Percentiles rank a stretch among this genome's conserved stretches.
Conservation (phyloP, 2,329 filamentous ascomycete genomes). For the Cladophialophora immunda region DNA sequence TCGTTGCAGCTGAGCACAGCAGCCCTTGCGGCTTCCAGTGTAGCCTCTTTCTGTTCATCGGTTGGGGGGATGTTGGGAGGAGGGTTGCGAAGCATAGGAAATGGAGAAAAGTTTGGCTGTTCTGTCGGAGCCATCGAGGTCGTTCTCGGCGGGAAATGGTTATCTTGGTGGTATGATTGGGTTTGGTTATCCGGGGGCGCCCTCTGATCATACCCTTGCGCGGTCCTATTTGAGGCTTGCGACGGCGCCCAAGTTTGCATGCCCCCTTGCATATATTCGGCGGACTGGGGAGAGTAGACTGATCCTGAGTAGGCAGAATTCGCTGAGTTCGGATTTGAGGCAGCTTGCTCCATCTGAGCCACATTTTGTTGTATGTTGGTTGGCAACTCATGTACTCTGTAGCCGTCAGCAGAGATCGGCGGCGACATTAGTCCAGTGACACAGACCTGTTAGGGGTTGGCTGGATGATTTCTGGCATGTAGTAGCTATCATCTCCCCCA, state of each 20-base stretch:
- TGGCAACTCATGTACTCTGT: constrained; percentile 72
- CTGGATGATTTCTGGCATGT: constrained; percentile 74
- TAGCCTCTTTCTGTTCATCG: constrained; percentile 92
- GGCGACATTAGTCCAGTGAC: constrained; percentile 55
- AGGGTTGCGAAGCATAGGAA: constrained; percentile 80
- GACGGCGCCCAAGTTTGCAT: constrained; percentile 23
- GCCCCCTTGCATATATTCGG: constrained; percentile 21
- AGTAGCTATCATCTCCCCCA: constrained; percentile 73
- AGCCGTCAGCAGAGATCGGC: constrained; percentile 72
- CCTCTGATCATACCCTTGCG: constrained; percentile 45
- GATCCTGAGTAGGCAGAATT: constrained; percentile 34
- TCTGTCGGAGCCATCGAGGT: constrained; percentile 59
- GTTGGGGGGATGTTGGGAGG: constrained; percentile 91
- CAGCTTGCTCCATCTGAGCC: constrained; percentile 79
- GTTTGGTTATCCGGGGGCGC: constrained; percentile 16
- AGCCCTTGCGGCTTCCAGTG: constrained; percentile 82
- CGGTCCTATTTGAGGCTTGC: constrained; percentile 43
- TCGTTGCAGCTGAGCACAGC: constrained; percentile 92
- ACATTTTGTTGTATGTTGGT: constrained; percentile 97
- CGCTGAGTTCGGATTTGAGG: constrained; percentile 32
- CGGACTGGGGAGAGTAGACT: constrained; percentile 35
- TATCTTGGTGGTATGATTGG: constrained; percentile 39
- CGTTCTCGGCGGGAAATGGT: constrained; percentile 60
- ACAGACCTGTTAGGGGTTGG: constrained; percentile 74
- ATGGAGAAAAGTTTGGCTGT: constrained; percentile 85